phyloP scores from a whole-genome alignment of 2,329 filamentous ascomycete genomes.

The Ophiocordyceps polyrhachis-furcata region DNA sequence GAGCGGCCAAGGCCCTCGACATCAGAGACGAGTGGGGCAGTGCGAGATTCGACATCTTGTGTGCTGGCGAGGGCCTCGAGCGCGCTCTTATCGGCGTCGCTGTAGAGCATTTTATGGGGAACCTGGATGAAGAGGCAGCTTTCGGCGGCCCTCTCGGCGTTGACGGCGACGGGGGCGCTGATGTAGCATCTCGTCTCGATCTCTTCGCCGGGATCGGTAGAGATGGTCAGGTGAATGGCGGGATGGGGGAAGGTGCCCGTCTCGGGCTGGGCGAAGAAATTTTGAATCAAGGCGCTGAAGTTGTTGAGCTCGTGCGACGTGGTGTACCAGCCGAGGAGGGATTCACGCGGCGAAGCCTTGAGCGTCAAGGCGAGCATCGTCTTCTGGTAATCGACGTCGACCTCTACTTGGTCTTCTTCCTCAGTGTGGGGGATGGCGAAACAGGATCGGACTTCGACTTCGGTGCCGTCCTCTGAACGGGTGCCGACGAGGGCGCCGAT shows the following conservation, averaged over 20 bases:
- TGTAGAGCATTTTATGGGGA: conserved; percentile 82
- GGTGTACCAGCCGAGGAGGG: conserved; percentile 95
- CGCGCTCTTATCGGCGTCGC: conserved; percentile 45
- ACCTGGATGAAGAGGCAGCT: conserved; percentile 96
- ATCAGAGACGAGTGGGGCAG: conserved; percentile 60
- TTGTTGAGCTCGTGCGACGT: conserved; percentile 94
- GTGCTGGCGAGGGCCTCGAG: conserved; percentile 73
- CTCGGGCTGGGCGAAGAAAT: conserved; percentile 95
- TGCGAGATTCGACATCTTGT: conserved; percentile 58
- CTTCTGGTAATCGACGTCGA: conserved; percentile 99
- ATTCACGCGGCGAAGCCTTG: conserved; percentile 83
- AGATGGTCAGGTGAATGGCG: conserved; percentile 92
- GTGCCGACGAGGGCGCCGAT: conserved; percentile 90
- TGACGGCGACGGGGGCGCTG: conserved; percentile 84
- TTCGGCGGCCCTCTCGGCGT: conserved; percentile 83
- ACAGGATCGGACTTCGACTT: conserved; percentile 88
- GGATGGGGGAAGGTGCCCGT: conserved; percentile 95
- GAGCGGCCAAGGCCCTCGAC: conserved; percentile 77
- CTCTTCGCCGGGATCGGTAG: conserved; percentile 70
- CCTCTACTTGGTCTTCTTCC: conserved; percentile 95
- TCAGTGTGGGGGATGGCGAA: conserved; percentile 98
- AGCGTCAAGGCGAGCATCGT: conserved; percentile 93
- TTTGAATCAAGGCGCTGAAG: conserved; percentile 92
- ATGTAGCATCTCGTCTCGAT: conserved; percentile 91
- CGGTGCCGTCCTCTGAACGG: conserved; percentile 88